Evolutionary conservation across 2,329 filamentous ascomycete genomes (phyloP).

Genomic region (Curvularia lunata): DNA sequence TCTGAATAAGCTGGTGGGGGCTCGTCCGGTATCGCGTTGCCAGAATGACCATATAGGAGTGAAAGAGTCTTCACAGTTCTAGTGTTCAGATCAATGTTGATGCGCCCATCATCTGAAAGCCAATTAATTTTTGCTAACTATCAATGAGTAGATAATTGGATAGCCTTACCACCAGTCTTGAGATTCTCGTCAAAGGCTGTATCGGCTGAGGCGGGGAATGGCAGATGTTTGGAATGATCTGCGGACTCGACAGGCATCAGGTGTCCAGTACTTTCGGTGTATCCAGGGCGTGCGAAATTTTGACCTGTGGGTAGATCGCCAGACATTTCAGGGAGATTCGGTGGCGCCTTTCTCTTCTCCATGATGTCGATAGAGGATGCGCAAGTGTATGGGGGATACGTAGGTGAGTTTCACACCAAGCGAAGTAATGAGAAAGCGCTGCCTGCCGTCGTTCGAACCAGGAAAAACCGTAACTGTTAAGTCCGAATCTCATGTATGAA

Average conservation of each 20-base stretch:
- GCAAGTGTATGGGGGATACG: background rate
- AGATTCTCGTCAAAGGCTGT: background rate
- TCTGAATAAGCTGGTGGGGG: conserved; percentile 1
- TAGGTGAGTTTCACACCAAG: background rate
- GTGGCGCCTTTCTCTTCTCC: background rate
- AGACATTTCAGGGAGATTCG: background rate
- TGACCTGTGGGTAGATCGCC: background rate
- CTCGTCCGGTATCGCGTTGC: background rate
- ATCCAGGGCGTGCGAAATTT: background rate
- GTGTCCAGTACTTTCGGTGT: background rate
- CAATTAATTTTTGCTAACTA: background rate
- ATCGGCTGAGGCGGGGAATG: background rate
- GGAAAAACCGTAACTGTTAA: background rate
- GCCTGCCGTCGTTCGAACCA: background rate
- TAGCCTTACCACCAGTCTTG: background rate
- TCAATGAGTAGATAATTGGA: background rate
- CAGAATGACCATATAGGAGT: conserved; percentile 1
- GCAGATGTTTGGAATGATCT: background rate
- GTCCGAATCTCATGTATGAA: background rate
- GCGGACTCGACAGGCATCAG: background rate
- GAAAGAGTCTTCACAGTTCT: conserved; percentile 5
- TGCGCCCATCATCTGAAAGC: conserved; percentile 8
- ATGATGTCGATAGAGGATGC: background rate
- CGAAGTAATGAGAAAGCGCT: background rate
- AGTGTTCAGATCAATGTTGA: conserved; percentile 16